A percentile compares a stretch with the other conserved stretches of the same genome.
Conservation (phyloP, 306 rosid species). For the Inga oerstediana region DNA sequence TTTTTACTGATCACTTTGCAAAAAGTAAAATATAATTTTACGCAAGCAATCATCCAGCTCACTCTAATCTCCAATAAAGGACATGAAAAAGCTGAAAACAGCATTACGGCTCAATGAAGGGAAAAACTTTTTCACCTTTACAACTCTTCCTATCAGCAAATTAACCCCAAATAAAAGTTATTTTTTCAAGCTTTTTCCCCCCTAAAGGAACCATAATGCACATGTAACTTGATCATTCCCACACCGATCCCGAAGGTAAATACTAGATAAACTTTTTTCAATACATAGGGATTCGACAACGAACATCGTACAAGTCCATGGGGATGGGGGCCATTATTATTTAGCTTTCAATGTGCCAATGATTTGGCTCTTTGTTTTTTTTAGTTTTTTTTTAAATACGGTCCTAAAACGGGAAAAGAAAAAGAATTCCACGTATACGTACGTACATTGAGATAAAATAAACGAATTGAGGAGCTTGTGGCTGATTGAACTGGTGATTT, state of each 20-base stretch:
- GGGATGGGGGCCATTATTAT: constrained; percentile 29
- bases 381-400: too few species aligned
- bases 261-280: constrained; percentile 13
- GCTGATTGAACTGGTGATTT: constrained; percentile 19
- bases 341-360: constrained; percentile 35
- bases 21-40: constrained; percentile 1
- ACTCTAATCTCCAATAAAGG: constrained; percentile 14
- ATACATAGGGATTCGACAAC: constrained; percentile 43
- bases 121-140: constrained; percentile 26
- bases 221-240: constrained; percentile 32
- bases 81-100: constrained; percentile 20
- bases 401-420: background rate
- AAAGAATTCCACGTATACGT: constrained; percentile 8
- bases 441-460: constrained; percentile 14
- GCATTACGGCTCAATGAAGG: constrained; percentile 16
- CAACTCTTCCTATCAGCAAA: constrained; percentile 14
- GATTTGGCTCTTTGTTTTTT: constrained; percentile 1
- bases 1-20: background rate
- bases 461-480: constrained; percentile 17
- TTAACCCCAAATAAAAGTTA: constrained; percentile 26
- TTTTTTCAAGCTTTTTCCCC: constrained; percentile 10
- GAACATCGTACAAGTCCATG: constrained; percentile 30
- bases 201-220: background rate
- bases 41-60: constrained; percentile 32
- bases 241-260: constrained; percentile 31